Base-by-base conservation (phyloP, 441 rosid genomes). In the Erodium chrysanthum region DNA sequence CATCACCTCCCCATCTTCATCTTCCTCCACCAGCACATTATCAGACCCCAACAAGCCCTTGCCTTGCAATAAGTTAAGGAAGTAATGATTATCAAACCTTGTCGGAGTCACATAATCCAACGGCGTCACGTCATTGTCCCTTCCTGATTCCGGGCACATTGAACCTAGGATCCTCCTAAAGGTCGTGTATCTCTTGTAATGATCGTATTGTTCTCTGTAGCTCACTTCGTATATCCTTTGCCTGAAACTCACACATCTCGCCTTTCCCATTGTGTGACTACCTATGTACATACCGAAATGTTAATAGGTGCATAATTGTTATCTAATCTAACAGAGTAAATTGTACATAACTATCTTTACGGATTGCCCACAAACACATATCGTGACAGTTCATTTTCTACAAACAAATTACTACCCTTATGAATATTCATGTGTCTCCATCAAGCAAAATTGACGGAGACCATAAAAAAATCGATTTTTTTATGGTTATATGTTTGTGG, bases 211-310 rank as follows among this genome's bases (percentile, higher is more conserved):
- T 71, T 84, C 84, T 63, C 77, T 76, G 1, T 35, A 4, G 66
- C 68, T 82, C 27, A 76, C 73, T 20, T 84, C 78, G 46, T 79
- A 75, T 0, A 79, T 77, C 0, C 95, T 79, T 75, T 88, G 85
- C 78, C 84, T 85, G 77, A 92, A 86, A 81, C 88, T 92, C 63
- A 77, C 4, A 77, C 92, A 89, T 75, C 89, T 85, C 52, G 96
- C 96, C 64, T 76, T 79, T 10, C 97, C 94, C 68, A 91, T 70
- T 8, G 92, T 91, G 66, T 89, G 97, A 68, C 90, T 80, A 0
- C 96, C 84, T 84, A 44, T 44, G 14, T 33, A 0, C 40, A 44
- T 3, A 44, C n/a, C n/a, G 15, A 14, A 2, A 14, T 44, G 15
- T 42, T 10, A 42, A 29, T 2, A 10, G 14, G n/a, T 44, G 14